Conservation (phyloP, 306 rosid genomes). For the Prinsepia uniflora region DNA sequence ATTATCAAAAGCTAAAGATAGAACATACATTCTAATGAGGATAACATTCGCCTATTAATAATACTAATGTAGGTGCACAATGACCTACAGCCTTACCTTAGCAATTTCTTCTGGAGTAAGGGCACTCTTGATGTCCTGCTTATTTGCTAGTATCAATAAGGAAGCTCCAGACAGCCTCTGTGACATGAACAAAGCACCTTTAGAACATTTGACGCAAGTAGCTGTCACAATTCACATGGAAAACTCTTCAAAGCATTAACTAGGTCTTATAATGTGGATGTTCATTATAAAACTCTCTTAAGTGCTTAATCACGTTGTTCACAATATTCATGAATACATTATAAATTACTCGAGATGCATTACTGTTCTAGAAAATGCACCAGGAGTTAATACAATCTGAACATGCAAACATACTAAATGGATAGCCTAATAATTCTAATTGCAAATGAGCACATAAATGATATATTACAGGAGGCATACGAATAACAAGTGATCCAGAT, state of each 20-base stretch:
- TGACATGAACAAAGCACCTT: slow-evolving; percentile 13
- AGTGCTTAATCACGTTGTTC: neutral
- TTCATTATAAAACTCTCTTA: neutral
- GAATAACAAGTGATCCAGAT: neutral
- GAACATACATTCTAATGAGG: slow-evolving; percentile 1
- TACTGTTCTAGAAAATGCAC: neutral
- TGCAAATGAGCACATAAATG: neutral
- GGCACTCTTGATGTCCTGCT: slow-evolving; percentile 88
- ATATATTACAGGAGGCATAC: neutral
- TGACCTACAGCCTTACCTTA: slow-evolving; percentile 39
- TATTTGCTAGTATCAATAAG: slow-evolving; percentile 82
- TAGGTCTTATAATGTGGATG: neutral
- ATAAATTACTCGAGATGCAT: neutral
- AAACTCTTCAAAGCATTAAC: neutral
- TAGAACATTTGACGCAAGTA: neutral
- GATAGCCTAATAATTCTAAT: neutral
- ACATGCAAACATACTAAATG: neutral
- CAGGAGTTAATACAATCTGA: neutral
- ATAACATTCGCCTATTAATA: neutral
- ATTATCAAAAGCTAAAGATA: too few relatives aligned
- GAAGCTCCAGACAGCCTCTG: slow-evolving; percentile 89
- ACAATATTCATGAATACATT: neutral
- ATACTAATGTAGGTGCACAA: too few relatives aligned
- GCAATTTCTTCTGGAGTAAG: slow-evolving; percentile 74
- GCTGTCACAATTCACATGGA: neutral